phyloP scores from a whole-genome alignment of 2,329 filamentous ascomycete species.

The Talaromyces islandicus region DNA sequence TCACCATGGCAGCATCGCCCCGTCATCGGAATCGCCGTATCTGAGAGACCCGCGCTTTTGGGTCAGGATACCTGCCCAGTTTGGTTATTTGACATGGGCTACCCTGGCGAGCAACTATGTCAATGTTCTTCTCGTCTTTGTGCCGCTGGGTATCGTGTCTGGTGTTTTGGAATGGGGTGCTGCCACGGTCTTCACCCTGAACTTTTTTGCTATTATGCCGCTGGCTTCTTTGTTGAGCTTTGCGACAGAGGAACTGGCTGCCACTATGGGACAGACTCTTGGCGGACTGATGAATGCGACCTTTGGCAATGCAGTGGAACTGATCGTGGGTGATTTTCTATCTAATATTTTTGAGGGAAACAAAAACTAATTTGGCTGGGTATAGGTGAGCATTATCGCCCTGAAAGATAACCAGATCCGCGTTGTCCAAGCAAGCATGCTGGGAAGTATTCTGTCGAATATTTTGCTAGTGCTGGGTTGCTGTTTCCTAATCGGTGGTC shows the following conservation, averaged over 20 bases:
- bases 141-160: conserved; percentile 58
- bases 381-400: conserved; percentile 83
- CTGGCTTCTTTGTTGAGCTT: conserved; percentile 58
- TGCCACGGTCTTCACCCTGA: conserved; percentile 55
- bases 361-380: not conserved
- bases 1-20: not conserved
- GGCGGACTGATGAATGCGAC: conserved; percentile 61
- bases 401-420: conserved; percentile 79
- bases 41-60: conserved; percentile 31
- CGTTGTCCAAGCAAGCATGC: conserved; percentile 96
- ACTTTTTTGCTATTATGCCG: conserved; percentile 60
- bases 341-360: not conserved
- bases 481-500: conserved; percentile 71
- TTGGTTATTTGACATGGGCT: conserved; percentile 36
- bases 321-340: conserved; percentile 56
- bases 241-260: conserved; percentile 58
- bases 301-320: conserved; percentile 61
- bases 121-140: conserved; percentile 58
- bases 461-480: conserved; percentile 79
- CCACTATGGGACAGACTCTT: conserved; percentile 55
- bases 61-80: conserved; percentile 34
- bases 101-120: conserved; percentile 47
- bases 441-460: conserved; percentile 92
- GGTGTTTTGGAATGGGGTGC: conserved; percentile 56
- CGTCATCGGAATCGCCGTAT: conserved; percentile 17